phyloP scores from a whole-genome alignment of 768 basidiomycete species.

The Trametes coccinea region DNA sequence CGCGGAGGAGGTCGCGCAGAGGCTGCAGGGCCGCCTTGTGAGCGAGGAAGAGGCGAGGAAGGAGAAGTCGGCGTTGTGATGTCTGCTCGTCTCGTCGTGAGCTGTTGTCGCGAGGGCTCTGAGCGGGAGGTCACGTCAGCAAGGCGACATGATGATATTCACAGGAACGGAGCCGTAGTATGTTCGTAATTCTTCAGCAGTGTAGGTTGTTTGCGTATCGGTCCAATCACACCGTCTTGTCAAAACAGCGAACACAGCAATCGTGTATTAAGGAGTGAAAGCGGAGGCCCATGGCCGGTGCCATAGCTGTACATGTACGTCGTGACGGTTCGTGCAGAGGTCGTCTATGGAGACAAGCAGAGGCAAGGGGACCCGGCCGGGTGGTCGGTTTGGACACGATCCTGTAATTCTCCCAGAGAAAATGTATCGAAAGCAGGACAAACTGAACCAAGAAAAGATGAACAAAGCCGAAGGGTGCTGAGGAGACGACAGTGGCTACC shows the following conservation, averaged over 20 bases:
- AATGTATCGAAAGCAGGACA: not conserved
- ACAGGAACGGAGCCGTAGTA: too few relatives aligned
- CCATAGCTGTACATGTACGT: slow-evolving; percentile 20
- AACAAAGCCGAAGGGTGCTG: not conserved
- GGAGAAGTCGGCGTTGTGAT: slow-evolving; percentile 24
- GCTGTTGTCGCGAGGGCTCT: too few relatives aligned
- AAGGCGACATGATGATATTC: too few relatives aligned
- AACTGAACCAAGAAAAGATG: not conserved
- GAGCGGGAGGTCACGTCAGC: too few relatives aligned
- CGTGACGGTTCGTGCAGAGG: slow-evolving; percentile 16
- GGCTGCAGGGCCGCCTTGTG: slow-evolving; percentile 56
- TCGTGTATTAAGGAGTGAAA: slow-evolving; percentile 24
- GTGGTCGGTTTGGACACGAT: slow-evolving; percentile 21
- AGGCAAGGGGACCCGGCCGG: slow-evolving; percentile 11
- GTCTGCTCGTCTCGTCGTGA: too few relatives aligned
- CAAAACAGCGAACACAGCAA: not conserved
- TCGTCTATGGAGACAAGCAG: not conserved
- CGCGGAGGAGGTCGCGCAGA: slow-evolving; percentile 62
- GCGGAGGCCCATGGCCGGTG: slow-evolving; percentile 18
- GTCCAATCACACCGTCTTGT: too few relatives aligned
- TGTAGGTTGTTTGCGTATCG: too few relatives aligned
- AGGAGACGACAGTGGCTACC: slow-evolving; percentile 1
- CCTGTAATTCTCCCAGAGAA: slow-evolving; percentile 10
- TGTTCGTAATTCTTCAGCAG: too few relatives aligned
- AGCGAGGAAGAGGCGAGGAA: slow-evolving; percentile 67